Conservation (phyloP, 2,329 filamentous ascomycete genomes). For the Alternaria ethzedia region DNA sequence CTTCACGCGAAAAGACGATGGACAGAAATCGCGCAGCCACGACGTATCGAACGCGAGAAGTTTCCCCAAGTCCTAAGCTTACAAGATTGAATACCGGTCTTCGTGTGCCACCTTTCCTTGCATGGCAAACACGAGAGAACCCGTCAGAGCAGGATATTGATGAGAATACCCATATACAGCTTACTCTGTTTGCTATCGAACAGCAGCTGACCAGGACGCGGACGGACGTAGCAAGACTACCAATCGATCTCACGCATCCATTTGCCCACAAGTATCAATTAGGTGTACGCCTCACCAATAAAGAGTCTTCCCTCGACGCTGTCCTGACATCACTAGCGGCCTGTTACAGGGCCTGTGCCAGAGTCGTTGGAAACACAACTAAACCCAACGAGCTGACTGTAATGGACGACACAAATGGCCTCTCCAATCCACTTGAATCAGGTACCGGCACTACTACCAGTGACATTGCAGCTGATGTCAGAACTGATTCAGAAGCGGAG, state of each 20-base stretch:
- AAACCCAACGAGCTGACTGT: neutral
- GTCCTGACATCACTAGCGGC: neutral
- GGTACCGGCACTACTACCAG: neutral
- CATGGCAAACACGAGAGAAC: neutral
- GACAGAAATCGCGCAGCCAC: neutral
- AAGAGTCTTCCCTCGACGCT: neutral
- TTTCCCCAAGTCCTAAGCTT: neutral
- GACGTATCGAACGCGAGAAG: neutral
- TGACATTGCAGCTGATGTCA: neutral
- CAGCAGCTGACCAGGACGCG: neutral
- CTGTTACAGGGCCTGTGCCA: neutral
- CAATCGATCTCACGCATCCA: neutral
- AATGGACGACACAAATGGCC: neutral
- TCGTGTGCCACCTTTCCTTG: neutral
- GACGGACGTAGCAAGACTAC: neutral
- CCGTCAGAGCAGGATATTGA: neutral
- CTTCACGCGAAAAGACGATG: neutral
- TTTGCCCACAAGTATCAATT: neutral
- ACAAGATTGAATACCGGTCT: neutral
- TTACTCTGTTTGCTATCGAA: neutral
- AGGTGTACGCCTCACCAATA: neutral
- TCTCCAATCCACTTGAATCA: neutral
- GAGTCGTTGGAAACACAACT: neutral
- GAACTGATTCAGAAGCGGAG: neutral
- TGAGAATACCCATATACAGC: neutral